A percentile compares a stretch with the other conserved stretches of the same genome.
phyloP scores from a whole-genome alignment of 2,329 filamentous ascomycete genomes.

The Monilinia fructigena region DNA sequence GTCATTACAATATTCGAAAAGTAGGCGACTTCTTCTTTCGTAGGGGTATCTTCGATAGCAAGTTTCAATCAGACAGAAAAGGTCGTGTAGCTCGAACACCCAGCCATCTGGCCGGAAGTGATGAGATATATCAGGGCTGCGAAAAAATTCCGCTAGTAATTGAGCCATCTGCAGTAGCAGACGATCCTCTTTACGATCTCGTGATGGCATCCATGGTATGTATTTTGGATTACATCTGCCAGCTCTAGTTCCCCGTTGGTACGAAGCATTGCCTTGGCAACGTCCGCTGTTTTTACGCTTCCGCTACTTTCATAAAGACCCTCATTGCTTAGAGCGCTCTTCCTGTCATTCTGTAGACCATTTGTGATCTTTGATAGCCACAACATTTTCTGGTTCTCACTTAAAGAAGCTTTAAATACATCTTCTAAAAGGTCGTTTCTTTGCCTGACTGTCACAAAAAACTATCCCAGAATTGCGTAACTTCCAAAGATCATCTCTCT shows the following conservation, averaged over 20 bases:
- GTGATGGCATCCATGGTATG: background rate
- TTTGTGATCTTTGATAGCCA: background rate
- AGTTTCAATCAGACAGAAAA: background rate
- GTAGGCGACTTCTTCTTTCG: background rate
- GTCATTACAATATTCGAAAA: background rate
- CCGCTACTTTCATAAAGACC: background rate
- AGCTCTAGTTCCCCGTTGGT: background rate
- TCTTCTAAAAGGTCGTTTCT: background rate
- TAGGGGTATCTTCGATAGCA: background rate
- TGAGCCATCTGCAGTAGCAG: background rate
- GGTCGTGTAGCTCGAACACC: background rate
- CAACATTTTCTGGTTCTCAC: background rate
- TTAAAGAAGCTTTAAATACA: conserved; percentile 3
- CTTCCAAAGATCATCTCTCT: background rate
- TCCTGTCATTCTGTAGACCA: background rate
- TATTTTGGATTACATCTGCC: too few relatives aligned
- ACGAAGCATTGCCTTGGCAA: background rate
- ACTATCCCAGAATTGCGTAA: background rate
- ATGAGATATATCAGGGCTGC: conserved; percentile 7
- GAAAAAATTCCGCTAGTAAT: background rate
- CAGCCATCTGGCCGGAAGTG: conserved; percentile 2
- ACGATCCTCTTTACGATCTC: background rate
- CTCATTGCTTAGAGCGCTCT: background rate
- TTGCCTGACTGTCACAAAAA: background rate
- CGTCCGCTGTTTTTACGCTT: background rate